Conservation (phyloP, 106 monocot genomes). For the Dioscorea dumetorum region DNA sequence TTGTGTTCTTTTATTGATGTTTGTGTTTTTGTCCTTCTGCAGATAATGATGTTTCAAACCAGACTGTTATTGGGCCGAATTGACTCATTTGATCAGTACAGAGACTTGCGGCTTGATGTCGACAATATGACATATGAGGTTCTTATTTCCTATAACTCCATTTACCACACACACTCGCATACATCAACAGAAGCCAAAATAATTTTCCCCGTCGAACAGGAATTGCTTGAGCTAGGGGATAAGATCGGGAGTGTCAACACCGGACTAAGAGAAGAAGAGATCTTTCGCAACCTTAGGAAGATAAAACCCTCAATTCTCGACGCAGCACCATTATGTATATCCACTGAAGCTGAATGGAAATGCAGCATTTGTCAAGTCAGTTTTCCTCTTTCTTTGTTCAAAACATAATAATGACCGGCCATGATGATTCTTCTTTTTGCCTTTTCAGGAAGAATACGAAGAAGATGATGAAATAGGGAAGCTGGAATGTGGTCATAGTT, state of each 20-base stretch:
- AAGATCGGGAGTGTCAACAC: slow-evolving; percentile 89
- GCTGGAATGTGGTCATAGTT: slow-evolving; percentile 78
- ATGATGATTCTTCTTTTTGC: too few relatives aligned
- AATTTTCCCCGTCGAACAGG: slow-evolving; percentile 31
- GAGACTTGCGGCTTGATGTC: slow-evolving; percentile 89
- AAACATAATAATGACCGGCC: too few relatives aligned
- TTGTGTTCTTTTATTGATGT: too few relatives aligned
- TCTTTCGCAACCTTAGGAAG: slow-evolving; percentile 46
- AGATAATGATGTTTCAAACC: slow-evolving; percentile 84
- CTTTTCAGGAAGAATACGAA: slow-evolving; percentile 85
- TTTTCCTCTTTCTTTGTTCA: background rate
- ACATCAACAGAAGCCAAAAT: background rate
- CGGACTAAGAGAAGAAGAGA: slow-evolving; percentile 91
- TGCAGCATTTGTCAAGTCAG: slow-evolving; percentile 94
- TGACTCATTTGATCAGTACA: slow-evolving; percentile 54
- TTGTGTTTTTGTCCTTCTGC: background rate
- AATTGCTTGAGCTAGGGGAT: slow-evolving; percentile 87
- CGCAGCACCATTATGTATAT: slow-evolving; percentile 18
- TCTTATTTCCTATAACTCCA: background rate
- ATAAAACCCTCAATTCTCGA: slow-evolving; percentile 39
- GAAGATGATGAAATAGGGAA: slow-evolving; percentile 67
- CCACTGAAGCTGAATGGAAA: slow-evolving; percentile 52
- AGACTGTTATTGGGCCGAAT: slow-evolving; percentile 62
- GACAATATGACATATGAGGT: slow-evolving; percentile 98
- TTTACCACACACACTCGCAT: background rate